Conservation (phyloP, 2,329 filamentous ascomycete genomes). For the Colletotrichum orbiculare region DNA sequence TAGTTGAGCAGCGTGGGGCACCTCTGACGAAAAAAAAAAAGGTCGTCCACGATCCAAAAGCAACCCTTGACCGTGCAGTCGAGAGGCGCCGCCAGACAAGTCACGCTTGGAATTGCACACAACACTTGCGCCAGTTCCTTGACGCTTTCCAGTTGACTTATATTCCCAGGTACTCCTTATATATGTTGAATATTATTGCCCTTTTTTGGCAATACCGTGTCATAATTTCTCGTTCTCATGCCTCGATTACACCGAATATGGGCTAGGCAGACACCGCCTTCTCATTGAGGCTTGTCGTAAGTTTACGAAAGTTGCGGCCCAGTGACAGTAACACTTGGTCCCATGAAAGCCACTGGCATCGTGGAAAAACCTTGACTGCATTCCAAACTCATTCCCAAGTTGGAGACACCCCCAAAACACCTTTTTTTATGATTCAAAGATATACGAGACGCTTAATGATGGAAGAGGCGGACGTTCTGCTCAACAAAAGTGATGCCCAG, state of each 20-base stretch:
- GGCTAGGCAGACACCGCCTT: background rate
- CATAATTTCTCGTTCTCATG: background rate
- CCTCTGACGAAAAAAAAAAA: no score
- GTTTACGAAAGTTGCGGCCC: no score
- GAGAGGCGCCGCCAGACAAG: background rate
- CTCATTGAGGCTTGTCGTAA: background rate
- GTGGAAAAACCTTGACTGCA: constrained; percentile 4
- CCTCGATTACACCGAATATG: background rate
- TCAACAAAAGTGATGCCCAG: constrained; percentile 94
- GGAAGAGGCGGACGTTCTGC: constrained; percentile 93
- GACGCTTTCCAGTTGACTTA: constrained; percentile 5
- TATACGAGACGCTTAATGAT: constrained; percentile 72
- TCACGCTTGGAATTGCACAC: background rate
- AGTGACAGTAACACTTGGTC: no score
- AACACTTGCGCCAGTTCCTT: constrained; percentile 7
- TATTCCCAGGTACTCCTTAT: constrained; percentile 27
- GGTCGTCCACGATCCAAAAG: no score
- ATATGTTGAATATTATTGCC: constrained; percentile 36
- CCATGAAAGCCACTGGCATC: constrained; percentile 3
- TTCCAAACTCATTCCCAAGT: constrained; percentile 25
- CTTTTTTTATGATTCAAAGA: background rate
- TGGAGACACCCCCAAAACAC: constrained; percentile 27
- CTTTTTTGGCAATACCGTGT: background rate
- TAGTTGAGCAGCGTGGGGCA: no score
- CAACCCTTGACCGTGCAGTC: no score